Base-by-base conservation (phyloP, 306 rosid species). In the Calophaca sinica region DNA sequence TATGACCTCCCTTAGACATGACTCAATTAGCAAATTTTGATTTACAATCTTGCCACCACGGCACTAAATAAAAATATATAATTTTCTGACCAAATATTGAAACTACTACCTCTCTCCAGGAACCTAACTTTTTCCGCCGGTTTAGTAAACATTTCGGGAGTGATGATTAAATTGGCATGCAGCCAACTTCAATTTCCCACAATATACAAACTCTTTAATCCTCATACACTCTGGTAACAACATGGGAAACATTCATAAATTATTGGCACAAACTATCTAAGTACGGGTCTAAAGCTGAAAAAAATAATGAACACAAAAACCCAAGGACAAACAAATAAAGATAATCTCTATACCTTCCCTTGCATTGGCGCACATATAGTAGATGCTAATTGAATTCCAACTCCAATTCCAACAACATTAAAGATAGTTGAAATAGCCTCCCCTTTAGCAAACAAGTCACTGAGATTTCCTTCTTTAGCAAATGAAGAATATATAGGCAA, bases 361-460 rank as follows among this genome's bases (percentile, higher is more conserved):
- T 91, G 91, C 81, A 83, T 83, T 26, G 97, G 86, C 20, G 96
- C 74, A 74, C 97, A 89, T 13, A 89, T 9, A 14, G 97, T 91
- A 55, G 97, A 89, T 71, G 97, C 97, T 80, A 91, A 86, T 31
- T 87, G 94, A 71, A 91, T 88, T 68, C 97, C 97, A 62, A 80
- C 89, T 70, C 97, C 97, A 0, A 91, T 70, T 77, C 97, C 97
- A 42, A 89, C 45, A 52, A 89, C 97, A 86, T 91, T 91, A 83
- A 86, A 91, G 73, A 91, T 87, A 73, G 97, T 91, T 41, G 97
- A 91, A 63, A 91, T 91, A 67, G 96, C 97, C 86, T 91, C 94
- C 74, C 97, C 97, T 86, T 91, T 91, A 14, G 97, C 97, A 77
- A 89, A 93, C 32, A 93, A 90, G 79, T 93, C 98, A 74, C 98